phyloP scores from a whole-genome alignment of 2,329 filamentous ascomycete genomes.

The Torrubiella hemipterigena region DNA sequence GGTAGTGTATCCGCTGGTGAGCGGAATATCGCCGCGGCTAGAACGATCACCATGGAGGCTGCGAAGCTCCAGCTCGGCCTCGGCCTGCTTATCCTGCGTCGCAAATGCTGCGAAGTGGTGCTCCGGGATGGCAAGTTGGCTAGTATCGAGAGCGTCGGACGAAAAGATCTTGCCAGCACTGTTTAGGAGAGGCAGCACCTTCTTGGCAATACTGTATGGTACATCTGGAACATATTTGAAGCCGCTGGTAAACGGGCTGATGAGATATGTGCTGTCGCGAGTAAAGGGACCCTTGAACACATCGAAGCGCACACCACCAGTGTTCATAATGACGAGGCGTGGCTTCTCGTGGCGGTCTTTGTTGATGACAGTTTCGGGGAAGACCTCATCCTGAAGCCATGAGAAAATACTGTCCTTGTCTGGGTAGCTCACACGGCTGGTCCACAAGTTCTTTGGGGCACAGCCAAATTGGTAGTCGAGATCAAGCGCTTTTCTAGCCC shows the following conservation, averaged over 20 bases:
- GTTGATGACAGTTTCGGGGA: constrained; percentile 55
- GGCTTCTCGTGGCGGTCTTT: constrained; percentile 46
- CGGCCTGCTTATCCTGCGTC: constrained; percentile 7
- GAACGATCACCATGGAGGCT: constrained; percentile 16
- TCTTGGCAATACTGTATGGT: constrained; percentile 61
- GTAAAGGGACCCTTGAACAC: constrained; percentile 90
- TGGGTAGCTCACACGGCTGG: constrained; percentile 66
- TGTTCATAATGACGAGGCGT: constrained; percentile 70
- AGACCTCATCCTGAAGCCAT: constrained; percentile 64
- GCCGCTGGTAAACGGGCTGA: constrained; percentile 77
- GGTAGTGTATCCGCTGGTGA: constrained; percentile 72
- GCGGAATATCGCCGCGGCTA: constrained; percentile 19
- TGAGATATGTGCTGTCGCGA: constrained; percentile 69
- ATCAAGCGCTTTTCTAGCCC: constrained; percentile 56
- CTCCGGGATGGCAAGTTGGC: constrained; percentile 39
- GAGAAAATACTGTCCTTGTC: constrained; percentile 65
- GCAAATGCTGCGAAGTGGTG: constrained; percentile 15
- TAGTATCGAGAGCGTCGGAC: constrained; percentile 23
- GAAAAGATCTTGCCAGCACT: constrained; percentile 36
- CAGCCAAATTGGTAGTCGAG: constrained; percentile 74
- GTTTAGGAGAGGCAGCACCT: constrained; percentile 52
- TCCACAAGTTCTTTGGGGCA: constrained; percentile 69
- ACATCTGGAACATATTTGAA: constrained; percentile 72
- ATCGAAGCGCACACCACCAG: constrained; percentile 86
- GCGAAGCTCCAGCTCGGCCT: constrained; percentile 20